A percentile compares a stretch with the other conserved stretches of the same genome.
Conservation (phyloP, 495 filamentous ascomycete genomes). For the Aspergillus wentii region DNA sequence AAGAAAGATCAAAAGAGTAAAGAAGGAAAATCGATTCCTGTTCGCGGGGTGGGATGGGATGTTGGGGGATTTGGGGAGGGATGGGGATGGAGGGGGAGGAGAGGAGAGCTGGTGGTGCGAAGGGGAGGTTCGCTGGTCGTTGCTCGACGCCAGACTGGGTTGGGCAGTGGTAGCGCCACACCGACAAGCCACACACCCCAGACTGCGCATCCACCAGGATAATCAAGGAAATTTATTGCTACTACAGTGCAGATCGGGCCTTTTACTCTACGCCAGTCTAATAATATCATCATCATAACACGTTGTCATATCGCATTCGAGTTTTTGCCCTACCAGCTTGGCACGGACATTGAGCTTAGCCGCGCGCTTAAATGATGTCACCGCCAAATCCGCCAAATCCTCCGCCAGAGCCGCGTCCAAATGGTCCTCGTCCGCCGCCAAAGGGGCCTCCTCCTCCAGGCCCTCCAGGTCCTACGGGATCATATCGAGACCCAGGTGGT, state of each 20-base stretch:
- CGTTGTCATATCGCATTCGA: too few relatives aligned
- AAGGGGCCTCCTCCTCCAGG: too few relatives aligned
- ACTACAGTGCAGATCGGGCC: too few relatives aligned
- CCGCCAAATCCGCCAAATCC: constrained; percentile 56
- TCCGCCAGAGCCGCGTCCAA: constrained; percentile 39
- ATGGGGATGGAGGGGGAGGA: constrained; percentile 5
- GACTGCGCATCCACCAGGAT: too few relatives aligned
- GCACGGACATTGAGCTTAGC: too few relatives aligned
- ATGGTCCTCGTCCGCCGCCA: constrained; percentile 39
- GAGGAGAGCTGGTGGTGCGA: constrained; percentile 13
- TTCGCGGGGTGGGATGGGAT: constrained; percentile 10
- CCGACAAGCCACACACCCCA: too few relatives aligned
- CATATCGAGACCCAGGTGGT: constrained; percentile 62
- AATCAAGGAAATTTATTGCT: too few relatives aligned
- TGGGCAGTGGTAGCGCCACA: constrained; percentile 1
- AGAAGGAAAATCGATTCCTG: background rate
- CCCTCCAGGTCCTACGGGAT: constrained; percentile 75
- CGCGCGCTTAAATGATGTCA: constrained; percentile 59
- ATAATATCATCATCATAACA: too few relatives aligned
- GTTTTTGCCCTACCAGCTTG: too few relatives aligned
- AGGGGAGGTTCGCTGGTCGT: constrained; percentile 9
- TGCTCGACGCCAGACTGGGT: too few relatives aligned
- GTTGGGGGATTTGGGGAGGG: constrained; percentile 27
- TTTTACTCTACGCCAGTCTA: too few relatives aligned
- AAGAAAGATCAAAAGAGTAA: constrained; percentile 17